Base-by-base conservation (phyloP, 192 early-diverging fungal genomes). In the Podila horticola region DNA sequence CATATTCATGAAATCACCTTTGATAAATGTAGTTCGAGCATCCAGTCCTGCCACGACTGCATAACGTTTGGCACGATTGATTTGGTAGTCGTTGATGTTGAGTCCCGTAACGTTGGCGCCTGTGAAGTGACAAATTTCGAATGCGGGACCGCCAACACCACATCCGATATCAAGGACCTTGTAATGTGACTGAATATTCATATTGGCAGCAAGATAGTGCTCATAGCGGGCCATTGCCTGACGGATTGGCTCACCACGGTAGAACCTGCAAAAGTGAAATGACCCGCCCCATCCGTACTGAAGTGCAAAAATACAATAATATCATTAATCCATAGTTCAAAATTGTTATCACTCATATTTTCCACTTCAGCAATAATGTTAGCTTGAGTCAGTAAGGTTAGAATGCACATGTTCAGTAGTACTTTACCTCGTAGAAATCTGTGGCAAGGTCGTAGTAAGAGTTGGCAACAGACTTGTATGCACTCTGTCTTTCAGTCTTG, bases 31-130 rank as follows among this genome's bases (percentile, higher is more conserved):
- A 7, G 85, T 83, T 34, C 79, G 74, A 13, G 85, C 67, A 17
- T 90, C 83, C 36, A 97, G 88, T 49, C 92, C 90, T 64, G 84
- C 77, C 76, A 88, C 90, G 65, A 84, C 83, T 48, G 94, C 92
- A 68, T 95, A 93, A 45, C 90, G 86, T 28, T 79, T 81, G 57
- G 93, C 94, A 15, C 95, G 90, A 52, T 91, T 77, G 67, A 97
- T 91, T 85, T 98, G 97, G 74, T 98, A 79, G 48, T 93, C 92
- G 82, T 98, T 98, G 90, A 97, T 98, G 86, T 98, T 98, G 38
- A 98, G 82, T 20, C 97, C 96, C 6, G 93, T 93, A 61, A 98
- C 88, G 67, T 92, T 90, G 33, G 95, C 94, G n/a, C 94, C 96
- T 30, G 92, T 91, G 69, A 98, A 95, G 68, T 93, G 89, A 63